Evolutionary conservation across 176 grass and related monocot genomes (phyloP).

Genomic region (Bromus sterilis): DNA sequence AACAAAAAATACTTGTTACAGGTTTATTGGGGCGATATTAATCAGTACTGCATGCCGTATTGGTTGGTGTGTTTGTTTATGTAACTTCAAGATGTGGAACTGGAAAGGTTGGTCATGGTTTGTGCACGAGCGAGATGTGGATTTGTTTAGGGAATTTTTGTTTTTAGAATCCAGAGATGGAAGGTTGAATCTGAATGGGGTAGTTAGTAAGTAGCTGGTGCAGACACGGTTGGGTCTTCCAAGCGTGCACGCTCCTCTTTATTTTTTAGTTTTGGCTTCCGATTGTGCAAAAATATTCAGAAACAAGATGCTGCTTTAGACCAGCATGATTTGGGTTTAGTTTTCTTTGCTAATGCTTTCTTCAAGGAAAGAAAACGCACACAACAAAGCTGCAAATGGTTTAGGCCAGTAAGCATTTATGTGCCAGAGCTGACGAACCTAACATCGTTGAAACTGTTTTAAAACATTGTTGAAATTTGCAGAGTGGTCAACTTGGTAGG

Average conservation of each 20-base stretch:
- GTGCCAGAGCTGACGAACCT: neutral
- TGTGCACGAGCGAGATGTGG: slow-evolving; percentile 11
- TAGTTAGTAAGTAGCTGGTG: slow-evolving; percentile 54
- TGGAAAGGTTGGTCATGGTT: slow-evolving; percentile 51
- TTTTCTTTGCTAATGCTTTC: neutral
- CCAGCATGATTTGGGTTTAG: neutral
- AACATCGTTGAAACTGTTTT: neutral
- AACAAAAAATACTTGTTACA: neutral
- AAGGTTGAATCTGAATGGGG: neutral
- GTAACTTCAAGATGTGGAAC: neutral
- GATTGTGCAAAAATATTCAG: neutral
- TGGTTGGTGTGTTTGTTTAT: neutral
- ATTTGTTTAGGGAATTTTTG: slow-evolving; percentile 3
- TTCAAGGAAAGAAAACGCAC: neutral
- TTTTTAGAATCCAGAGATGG: neutral
- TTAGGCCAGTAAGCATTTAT: slow-evolving; percentile 29
- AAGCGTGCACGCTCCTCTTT: neutral
- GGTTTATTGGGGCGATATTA: neutral
- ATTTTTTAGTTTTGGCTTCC: neutral
- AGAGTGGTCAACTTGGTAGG: slow-evolving; percentile 4
- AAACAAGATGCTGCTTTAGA: neutral
- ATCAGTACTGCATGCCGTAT: neutral
- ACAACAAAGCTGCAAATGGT: neutral
- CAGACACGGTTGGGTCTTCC: slow-evolving; percentile 36
- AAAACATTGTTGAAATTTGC: neutral